Evolutionary conservation across 1,284 basidiomycete species (phyloP).

Genomic region (Trametes sp.): DNA sequence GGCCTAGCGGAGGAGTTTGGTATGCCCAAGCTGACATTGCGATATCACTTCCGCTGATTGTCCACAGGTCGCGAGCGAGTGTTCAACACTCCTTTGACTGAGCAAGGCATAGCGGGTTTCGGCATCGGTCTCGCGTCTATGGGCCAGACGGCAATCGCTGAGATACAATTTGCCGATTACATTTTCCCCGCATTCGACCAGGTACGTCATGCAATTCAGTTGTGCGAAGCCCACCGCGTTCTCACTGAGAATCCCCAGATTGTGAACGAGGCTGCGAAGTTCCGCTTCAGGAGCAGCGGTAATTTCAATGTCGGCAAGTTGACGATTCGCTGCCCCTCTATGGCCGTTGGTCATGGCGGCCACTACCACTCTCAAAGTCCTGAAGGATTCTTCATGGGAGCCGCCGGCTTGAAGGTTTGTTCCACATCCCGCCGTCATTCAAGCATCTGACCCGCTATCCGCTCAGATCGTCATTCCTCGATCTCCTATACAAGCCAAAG

Average conservation of each 20-base stretch:
- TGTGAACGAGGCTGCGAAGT: constrained; percentile 96
- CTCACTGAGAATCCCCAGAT: constrained; percentile 55
- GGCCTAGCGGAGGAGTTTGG: constrained; percentile 95
- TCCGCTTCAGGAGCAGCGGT: constrained; percentile 89
- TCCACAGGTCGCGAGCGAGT: constrained; percentile 83
- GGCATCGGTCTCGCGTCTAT: constrained; percentile 92
- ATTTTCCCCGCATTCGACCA: constrained; percentile 94
- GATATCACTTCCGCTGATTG: not conserved
- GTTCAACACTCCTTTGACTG: constrained; percentile 95
- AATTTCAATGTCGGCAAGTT: constrained; percentile 85
- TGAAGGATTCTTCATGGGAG: constrained; percentile 94
- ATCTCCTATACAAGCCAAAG: constrained; percentile 95
- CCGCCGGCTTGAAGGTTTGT: constrained; percentile 85
- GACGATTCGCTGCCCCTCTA: constrained; percentile 88
- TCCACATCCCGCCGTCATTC: not conserved
- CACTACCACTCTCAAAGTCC: constrained; percentile 95
- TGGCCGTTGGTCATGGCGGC: constrained; percentile 93
- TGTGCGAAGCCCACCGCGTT: not conserved
- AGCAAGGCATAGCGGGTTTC: constrained; percentile 96
- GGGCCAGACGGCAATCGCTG: constrained; percentile 94
- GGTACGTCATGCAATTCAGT: constrained; percentile 49
- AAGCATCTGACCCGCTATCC: not conserved
- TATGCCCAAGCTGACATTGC: constrained; percentile 38
- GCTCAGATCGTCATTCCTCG: constrained; percentile 87
- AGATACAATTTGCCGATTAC: constrained; percentile 91